A percentile compares a stretch with the other conserved stretches of the same genome.
Evolutionary conservation across 2,329 filamentous ascomycete species (phyloP).

Genomic region (Neonectria magnoliae): DNA sequence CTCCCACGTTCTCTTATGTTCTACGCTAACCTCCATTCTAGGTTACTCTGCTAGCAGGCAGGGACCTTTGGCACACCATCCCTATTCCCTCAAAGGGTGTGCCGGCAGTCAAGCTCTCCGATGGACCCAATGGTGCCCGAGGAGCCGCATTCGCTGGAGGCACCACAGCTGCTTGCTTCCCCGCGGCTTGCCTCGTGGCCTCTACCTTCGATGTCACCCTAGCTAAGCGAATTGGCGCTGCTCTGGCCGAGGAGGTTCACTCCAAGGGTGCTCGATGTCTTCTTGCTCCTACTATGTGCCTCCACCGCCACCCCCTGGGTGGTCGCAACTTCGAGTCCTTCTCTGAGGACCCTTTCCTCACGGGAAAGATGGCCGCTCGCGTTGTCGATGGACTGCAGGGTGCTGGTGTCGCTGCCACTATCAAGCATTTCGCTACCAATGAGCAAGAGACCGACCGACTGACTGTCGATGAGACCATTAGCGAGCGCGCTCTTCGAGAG

Average conservation of each 20-base stretch:
- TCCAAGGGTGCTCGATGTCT: slow-evolving; percentile 78
- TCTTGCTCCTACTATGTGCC: slow-evolving; percentile 47
- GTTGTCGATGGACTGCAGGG: slow-evolving; percentile 53
- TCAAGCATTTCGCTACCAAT: slow-evolving; percentile 58
- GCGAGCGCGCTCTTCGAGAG: slow-evolving; percentile 40
- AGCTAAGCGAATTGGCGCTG: slow-evolving; percentile 65
- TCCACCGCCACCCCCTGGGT: slow-evolving; percentile 41
- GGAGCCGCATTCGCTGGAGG: slow-evolving; percentile 38
- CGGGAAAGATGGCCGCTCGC: slow-evolving; percentile 41
- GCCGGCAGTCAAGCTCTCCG: slow-evolving; percentile 38
- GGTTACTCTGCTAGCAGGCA: slow-evolving; percentile 41
- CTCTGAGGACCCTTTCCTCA: slow-evolving; percentile 41
- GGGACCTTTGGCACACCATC: slow-evolving; percentile 42
- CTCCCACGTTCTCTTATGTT: neutral
- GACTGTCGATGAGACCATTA: slow-evolving; percentile 42
- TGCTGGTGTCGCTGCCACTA: slow-evolving; percentile 51
- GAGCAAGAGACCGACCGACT: slow-evolving; percentile 48
- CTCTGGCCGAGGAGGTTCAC: slow-evolving; percentile 64
- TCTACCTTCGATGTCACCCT: slow-evolving; percentile 71
- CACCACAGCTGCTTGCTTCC: slow-evolving; percentile 41
- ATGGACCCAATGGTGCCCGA: slow-evolving; percentile 42
- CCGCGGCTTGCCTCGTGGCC: slow-evolving; percentile 56
- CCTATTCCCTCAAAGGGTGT: slow-evolving; percentile 39
- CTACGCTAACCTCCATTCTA: slow-evolving; percentile 16
- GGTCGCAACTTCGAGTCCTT: slow-evolving; percentile 44